Evolutionary conservation across 805 yeast genomes (phyloP).

Genomic region (Kuraishia hungarica): DNA sequence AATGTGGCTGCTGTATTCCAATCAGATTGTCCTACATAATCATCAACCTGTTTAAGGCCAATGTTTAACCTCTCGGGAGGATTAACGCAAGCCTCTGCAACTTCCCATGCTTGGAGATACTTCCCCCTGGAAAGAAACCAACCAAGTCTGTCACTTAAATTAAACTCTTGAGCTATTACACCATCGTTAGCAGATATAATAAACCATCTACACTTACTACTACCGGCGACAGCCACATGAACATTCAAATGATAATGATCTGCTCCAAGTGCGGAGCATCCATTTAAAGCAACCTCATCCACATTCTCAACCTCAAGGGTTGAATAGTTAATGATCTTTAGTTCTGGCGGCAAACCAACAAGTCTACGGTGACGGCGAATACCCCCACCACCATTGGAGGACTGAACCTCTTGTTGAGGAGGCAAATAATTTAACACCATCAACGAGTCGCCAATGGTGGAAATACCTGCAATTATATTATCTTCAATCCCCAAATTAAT

Average conservation of each 20-base stretch:
- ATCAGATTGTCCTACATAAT: constrained; percentile 28
- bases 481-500: constrained; percentile 33
- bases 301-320: constrained; percentile 69
- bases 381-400: constrained; percentile 6
- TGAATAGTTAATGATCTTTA: constrained; percentile 54
- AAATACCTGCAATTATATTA: constrained; percentile 64
- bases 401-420: constrained; percentile 17
- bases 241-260: constrained; percentile 74
- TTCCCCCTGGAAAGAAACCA: constrained; percentile 58
- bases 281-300: constrained; percentile 66
- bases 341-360: constrained; percentile 54
- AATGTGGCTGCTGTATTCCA: constrained; percentile 54
- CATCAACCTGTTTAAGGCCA: constrained; percentile 51
- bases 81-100: constrained; percentile 50
- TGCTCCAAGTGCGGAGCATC: constrained; percentile 50
- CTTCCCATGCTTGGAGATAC: constrained; percentile 70
- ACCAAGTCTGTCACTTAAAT: constrained; percentile 54
- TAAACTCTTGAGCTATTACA: constrained; percentile 65
- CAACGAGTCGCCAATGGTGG: constrained; percentile 62
- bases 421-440: constrained; percentile 48
- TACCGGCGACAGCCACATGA: constrained; percentile 34
- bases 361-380: constrained; percentile 9
- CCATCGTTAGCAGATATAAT: constrained; percentile 78
- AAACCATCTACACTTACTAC: constrained; percentile 36
- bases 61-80: constrained; percentile 42